These are phyloP conservation scores for Firmiana major DNA, from an alignment of 345 rosid species.

Conservation along the genomic window DNA sequence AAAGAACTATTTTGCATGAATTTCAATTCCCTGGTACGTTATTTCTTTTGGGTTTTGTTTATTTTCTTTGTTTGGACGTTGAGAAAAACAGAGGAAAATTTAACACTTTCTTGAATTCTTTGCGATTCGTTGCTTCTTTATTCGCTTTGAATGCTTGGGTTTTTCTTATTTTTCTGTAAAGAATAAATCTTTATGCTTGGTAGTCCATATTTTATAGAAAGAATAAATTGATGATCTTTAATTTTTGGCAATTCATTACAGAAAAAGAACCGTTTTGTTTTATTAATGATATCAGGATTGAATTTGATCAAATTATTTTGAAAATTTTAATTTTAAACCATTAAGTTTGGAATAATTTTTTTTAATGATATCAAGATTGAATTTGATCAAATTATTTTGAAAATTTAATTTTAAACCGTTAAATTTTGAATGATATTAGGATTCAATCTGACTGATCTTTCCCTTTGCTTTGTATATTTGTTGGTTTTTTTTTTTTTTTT, in stretches of 20 bases:
- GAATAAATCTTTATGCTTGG: not conserved
- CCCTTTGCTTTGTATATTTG: not conserved
- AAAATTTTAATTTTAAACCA: no score
- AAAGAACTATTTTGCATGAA: slow-evolving; percentile 7
- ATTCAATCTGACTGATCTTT: not conserved
- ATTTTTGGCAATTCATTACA: not conserved
- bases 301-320: not conserved
- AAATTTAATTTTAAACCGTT: no score
- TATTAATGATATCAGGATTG: not conserved
- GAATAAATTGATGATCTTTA: not conserved
- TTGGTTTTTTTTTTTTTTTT: no score
- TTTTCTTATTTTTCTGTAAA: not conserved
- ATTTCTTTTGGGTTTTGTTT: not conserved
- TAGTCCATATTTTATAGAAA: not conserved
- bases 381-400: not conserved
- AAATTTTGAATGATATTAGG: not conserved
- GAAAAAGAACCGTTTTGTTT: not conserved
- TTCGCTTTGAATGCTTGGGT: not conserved
- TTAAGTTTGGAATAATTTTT: not conserved
- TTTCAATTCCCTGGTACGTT: slow-evolving; percentile 19
- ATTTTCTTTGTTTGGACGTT: not conserved
- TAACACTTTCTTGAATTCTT: not conserved
- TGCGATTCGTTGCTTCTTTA: not conserved
- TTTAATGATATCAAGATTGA: not conserved
- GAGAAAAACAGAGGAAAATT: not conserved